Evolutionary conservation across 1,139 yeast genomes (phyloP), one percentile per base, ranked within the genome.

Genomic region (Maudiozyma humilis): DNA sequence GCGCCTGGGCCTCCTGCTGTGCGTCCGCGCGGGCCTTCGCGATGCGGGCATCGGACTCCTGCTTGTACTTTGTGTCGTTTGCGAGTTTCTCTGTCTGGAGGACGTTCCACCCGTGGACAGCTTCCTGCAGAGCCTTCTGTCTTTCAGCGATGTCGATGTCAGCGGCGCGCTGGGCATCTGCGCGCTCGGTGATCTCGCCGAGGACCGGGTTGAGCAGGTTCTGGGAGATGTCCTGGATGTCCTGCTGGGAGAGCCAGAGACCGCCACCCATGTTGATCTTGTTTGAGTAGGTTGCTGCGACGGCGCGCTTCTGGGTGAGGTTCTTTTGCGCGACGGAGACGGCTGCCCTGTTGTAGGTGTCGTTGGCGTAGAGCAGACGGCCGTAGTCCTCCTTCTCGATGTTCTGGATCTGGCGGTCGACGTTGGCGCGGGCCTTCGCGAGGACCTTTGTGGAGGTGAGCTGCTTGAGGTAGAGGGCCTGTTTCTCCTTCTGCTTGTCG

Each of bases 241-340:
- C 96, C 20, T 72, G 73, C 51, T 76, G 84, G 41, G 84, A 72
- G 73, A 89, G 79, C 57, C 76, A 77, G 53, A 86, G 72, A 2
- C 97, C 97, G 53, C 95, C 96, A 49, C 98, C 98, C 52, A 89
- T 68, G 57, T 87, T 75, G 55, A 87, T 72, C 44, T 55, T 53
- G 40, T 49, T 49, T 39, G 50, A 45, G 44, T 44, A 41, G 34
- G 52, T 44, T n/a, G 42, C 36, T 6, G 27, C 27, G 10, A 23
- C 27, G 8, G 6, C 8, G 6, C 35, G 32, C 6, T 42, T 43
- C 32, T 50, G 44, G 52, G 60, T 54, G 15, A 55, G 52, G 37
- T 56, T 59, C 54, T 75, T 74, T 60, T 83, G 85, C 2, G 96
- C 96, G 53, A 83, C 67, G 38, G 71, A 70, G 17, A 69, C 62